Base-by-base conservation (phyloP, 2,329 filamentous ascomycete species). In the Clonostachys chloroleuca region DNA sequence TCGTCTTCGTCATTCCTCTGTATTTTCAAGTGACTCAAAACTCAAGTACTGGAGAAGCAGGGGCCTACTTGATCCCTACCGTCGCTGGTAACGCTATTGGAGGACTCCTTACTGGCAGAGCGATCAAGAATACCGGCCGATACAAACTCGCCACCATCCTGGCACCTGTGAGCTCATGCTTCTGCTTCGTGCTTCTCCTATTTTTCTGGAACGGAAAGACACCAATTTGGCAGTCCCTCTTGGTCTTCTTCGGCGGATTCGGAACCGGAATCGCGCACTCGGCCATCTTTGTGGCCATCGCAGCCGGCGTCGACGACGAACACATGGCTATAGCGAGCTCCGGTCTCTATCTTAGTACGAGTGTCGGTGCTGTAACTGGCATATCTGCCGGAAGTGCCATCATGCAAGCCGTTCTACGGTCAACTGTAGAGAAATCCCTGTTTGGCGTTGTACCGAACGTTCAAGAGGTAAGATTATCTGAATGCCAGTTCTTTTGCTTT, bases 21-120 rank as follows among this genome's bases (percentile, higher is more conserved):
- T 89, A 86, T 65, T 89, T 87, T 65, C 89, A 92, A 64, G 87
- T 84, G 6, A 83, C 86, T 1, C 73, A 85, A 44, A 81, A 80
- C 6, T 67, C 83, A 20, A 77, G 75, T 5, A 84, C 88, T 2
- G 83, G 84, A 0, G 63, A 72, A 46, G 80, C 86, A 5, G 87
- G 87, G 2, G 36, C 12, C 14, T 18, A n/a, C 12, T 18, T 39
- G 16, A 68, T 92, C 34, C 87, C 89, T 0, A 74, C 74, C 46
- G 86, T 89, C 52, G 40, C 83, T 4, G 68, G 70, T 6, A 79
- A 77, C 24, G 86, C 91, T 4, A 60, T 63, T 4, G 86, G 86
- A 3, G 87, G 83, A 3, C 67, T 92, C 3, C 72, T 76, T 36
- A 77, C 77, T 6, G 88, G 88, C 0, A 66, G 81, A 51, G 59